These are phyloP conservation scores for Phytophthora niederhauseri DNA, from an alignment of 352 stramenopile species.

Conservation along the genomic window DNA sequence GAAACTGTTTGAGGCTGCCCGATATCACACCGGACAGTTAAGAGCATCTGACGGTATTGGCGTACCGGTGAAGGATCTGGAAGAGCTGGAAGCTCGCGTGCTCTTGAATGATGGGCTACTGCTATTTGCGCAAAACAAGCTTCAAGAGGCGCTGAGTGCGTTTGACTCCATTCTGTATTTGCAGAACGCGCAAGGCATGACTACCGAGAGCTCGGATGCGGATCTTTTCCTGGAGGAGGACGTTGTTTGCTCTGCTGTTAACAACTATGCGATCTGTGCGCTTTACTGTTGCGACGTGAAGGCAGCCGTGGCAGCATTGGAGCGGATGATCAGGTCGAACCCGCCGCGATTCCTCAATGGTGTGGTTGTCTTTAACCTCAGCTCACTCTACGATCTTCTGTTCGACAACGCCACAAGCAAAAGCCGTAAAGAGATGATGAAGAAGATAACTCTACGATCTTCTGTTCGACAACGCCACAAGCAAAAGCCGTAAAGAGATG, in stretches of 20 bases:
- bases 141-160: constrained; percentile 75
- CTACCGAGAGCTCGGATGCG: constrained; percentile 30
- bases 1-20: constrained; percentile 60
- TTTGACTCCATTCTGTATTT: constrained; percentile 76
- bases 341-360: constrained; percentile 73
- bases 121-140: constrained; percentile 79
- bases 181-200: constrained; percentile 26
- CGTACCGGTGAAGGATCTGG: constrained; percentile 21
- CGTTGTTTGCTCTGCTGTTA: constrained; percentile 71
- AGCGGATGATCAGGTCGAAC: constrained; percentile 74
- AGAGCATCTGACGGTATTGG: constrained; percentile 12
- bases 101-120: constrained; percentile 79
- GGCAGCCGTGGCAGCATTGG: constrained; percentile 65
- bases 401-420: constrained; percentile 81
- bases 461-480: constrained; percentile 76
- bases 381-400: constrained; percentile 81
- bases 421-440: constrained; percentile 86
- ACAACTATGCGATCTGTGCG: constrained; percentile 84
- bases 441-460: constrained; percentile 84
- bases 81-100: constrained; percentile 54
- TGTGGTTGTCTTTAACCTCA: constrained; percentile 82
- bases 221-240: constrained; percentile 69
- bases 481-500: constrained; percentile 83
- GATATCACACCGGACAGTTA: constrained; percentile 33
- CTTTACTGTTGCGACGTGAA: constrained; percentile 86